Base-by-base conservation (phyloP, 352 stramenopile genomes). In the Blastocystis sp. region DNA sequence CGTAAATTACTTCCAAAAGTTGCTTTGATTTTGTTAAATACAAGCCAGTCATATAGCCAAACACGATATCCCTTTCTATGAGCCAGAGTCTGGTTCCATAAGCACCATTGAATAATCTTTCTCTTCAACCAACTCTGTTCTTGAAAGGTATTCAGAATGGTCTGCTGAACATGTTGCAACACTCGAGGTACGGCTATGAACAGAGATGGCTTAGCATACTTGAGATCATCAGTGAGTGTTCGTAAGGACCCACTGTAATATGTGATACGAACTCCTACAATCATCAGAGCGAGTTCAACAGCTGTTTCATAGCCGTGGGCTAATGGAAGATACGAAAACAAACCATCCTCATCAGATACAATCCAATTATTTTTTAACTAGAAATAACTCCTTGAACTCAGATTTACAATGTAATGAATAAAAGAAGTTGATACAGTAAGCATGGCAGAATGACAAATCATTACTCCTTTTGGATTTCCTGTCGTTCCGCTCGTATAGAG, bases 401-500 rank as follows among this genome's bases (percentile, higher is more conserved):
- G 5, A n/a, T 44, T 30, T 35, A 70, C 60, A 30, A 77, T 77
- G 33, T 77, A 51, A 48, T 77, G 1, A 48, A 77, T 77, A 48
- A 77, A 77, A 40, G 60, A 70, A 17, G 24, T n/a, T 30, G 60
- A 70, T 30, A 33, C 24, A 40, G 24, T 70, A 11, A 70, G 60
- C 60, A 70, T 70, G 11, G 60, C 33, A 5, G 60, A 94, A 91
- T 97, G 94, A 58, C 92, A 95, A 81, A 97, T 93, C 94, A 97
- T 97, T n/a, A 96, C 96, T 13, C 96, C 96, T 92, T 98, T 98
- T 40, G 96, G 95, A 91, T 97, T 93, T 22, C 96, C 96, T 42
- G 96, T 98, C 27, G 96, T 98, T 37, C 96, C 96, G 4, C 93
- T 98, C 13, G 95, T 98, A 92, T 98, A 98, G 91, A 93, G 97